Evolutionary conservation across 495 filamentous ascomycete genomes (phyloP).

Genomic region (Talaromyces thailandensis): DNA sequence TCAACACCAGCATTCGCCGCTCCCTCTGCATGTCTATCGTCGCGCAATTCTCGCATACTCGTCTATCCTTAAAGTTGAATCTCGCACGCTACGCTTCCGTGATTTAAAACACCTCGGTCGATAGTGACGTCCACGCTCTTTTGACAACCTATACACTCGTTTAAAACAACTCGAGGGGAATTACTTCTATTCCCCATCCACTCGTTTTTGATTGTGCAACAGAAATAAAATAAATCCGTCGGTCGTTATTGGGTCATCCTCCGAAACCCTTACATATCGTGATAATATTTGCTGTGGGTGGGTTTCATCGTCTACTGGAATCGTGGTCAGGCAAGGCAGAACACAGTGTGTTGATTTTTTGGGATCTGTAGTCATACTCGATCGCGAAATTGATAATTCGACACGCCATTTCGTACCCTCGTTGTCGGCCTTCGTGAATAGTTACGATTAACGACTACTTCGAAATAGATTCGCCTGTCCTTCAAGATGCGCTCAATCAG

Average conservation of each 20-base stretch:
- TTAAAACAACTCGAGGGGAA: background rate
- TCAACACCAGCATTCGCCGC: constrained; percentile 1
- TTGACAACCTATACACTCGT: background rate
- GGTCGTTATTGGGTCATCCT: background rate
- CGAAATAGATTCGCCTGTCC: background rate
- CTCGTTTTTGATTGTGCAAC: constrained; percentile 5
- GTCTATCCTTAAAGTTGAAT: background rate
- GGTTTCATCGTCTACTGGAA: background rate
- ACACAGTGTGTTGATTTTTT: constrained; percentile 1
- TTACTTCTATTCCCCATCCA: background rate
- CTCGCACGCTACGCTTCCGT: background rate
- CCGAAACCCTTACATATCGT: background rate
- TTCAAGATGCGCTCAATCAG: constrained; percentile 4
- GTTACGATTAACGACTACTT: background rate
- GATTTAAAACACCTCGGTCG: background rate
- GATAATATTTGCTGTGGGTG: background rate
- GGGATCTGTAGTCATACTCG: background rate
- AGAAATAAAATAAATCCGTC: background rate
- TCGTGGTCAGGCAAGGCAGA: background rate
- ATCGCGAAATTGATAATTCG: background rate
- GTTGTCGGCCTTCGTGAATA: background rate
- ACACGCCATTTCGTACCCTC: background rate
- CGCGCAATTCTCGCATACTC: background rate
- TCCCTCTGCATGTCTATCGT: constrained; percentile 1
- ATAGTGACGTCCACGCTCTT: background rate